Base-by-base conservation (phyloP, 192 early-diverging fungal species). In the Umbelopsis sp. region DNA sequence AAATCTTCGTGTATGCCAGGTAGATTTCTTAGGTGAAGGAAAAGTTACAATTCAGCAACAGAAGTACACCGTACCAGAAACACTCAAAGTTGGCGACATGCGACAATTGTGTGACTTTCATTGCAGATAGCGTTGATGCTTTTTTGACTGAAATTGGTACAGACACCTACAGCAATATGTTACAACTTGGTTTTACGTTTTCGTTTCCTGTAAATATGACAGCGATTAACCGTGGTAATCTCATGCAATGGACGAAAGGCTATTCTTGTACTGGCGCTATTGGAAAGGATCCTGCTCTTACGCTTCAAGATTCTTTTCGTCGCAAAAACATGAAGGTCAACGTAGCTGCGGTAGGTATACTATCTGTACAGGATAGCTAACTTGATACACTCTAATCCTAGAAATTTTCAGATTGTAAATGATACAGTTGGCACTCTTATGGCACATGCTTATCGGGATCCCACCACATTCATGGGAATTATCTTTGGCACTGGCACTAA, bases 401-500 rank as follows among this genome's bases (percentile, higher is more conserved):
- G n/a, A n/a, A n/a, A n/a, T 86, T 97, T 45, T 89, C 20, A 67
- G 38, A 62, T 95, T 11, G 87, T 95, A 47, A 97, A 97, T 82
- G 95, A 95, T 77, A 95, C 95, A 0, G 93, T 94, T 14, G 95
- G 95, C 32, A 92, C 95, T 0, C 84, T 95, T 69, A 83, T 95
- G 72, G 87, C 92, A 31, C 88, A 93, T 52, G 91, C 90, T 7
- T 95, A 95, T 86, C 75, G 73, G 34, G 80, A 91, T 74, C 87
- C 92, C 17, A 82, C 85, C 65, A 92, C 92, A 50, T 82, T 86
- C 72, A 84, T 94, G 77, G 94, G 92, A 66, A 89, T 93, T n/a
- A 97, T 97, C 73, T 87, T 95, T 45, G 94, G 94, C 67, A 95
- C 95, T 22, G 95, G 95, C 47, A 94, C 93, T 67, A 97, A 95